phyloP scores from a whole-genome alignment of 352 stramenopile species.

The Hyaloperonospora arabidopsidis region DNA sequence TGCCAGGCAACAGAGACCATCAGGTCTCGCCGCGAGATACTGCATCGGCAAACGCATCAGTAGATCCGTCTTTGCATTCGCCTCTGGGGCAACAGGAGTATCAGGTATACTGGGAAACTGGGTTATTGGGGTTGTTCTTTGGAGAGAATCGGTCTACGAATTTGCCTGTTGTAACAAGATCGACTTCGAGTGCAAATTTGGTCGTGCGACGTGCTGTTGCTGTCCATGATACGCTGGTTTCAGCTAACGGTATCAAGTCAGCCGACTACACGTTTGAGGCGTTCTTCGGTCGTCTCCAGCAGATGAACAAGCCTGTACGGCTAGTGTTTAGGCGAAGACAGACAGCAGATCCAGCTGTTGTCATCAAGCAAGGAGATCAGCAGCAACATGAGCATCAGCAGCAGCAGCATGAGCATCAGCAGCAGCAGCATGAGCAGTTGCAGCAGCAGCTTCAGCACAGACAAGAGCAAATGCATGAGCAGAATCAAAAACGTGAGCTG shows the following conservation, averaged over 20 bases:
- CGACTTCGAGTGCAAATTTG: conserved; percentile 54
- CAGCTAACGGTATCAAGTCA: conserved; percentile 64
- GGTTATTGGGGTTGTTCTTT: conserved; percentile 78
- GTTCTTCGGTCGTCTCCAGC: conserved; percentile 73
- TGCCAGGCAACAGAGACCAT: conserved; percentile 21
- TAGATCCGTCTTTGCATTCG: conserved; percentile 7
- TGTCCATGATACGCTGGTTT: conserved; percentile 72
- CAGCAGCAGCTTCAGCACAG: conserved; percentile 24
- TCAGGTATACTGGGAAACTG: conserved; percentile 76
- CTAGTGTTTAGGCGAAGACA: conserved; percentile 56
- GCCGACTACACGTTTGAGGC: conserved; percentile 68
- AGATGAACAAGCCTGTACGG: conserved; percentile 80
- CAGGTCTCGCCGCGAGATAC: conserved; percentile 36
- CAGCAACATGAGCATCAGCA: conserved; percentile 24
- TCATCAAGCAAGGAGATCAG: conserved; percentile 29
- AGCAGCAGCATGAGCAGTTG: conserved; percentile 20
- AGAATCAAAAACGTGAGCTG: conserved; percentile 19
- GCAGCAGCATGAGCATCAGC: conserved; percentile 21
- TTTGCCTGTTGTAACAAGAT: conserved; percentile 71
- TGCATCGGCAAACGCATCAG: conserved; percentile 3
- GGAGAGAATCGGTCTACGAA: conserved; percentile 61
- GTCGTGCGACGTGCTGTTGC: conserved; percentile 63
- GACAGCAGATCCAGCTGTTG: conserved; percentile 24
- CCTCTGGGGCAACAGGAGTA: conserved; percentile 36
- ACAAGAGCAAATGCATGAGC: conserved; percentile 20